Conservation (phyloP, 1,284 basidiomycete genomes). For the Cystobasidiaceae sp. region DNA sequence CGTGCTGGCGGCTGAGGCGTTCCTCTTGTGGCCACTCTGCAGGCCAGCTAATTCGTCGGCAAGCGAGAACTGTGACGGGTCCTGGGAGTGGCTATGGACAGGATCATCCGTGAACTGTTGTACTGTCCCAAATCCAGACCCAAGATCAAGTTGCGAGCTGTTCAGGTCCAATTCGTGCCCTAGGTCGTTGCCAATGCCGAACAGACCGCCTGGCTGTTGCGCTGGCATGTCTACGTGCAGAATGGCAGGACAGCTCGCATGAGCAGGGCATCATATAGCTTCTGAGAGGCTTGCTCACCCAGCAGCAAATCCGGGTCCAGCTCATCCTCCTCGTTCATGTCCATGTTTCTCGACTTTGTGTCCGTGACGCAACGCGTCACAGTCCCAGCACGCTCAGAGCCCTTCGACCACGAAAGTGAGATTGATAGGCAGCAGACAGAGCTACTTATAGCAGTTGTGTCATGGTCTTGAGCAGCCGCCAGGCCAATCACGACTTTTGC, state of each 20-base stretch:
- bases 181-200: not conserved
- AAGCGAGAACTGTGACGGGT: constrained; percentile 8
- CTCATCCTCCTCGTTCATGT: constrained; percentile 12
- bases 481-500: too few relatives aligned
- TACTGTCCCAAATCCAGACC: not conserved
- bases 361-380: too few relatives aligned
- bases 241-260: not conserved
- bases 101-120: too few relatives aligned
- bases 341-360: not conserved
- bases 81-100: not conserved
- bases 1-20: not conserved
- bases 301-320: constrained; percentile 27
- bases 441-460: too few relatives aligned
- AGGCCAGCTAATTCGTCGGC: constrained; percentile 26
- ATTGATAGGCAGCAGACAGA: too few relatives aligned
- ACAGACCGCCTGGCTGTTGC: constrained; percentile 9
- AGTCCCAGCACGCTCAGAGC: too few relatives aligned
- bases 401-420: too few relatives aligned
- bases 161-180: constrained; percentile 1
- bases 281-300: not conserved
- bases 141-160: too few relatives aligned
- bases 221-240: constrained; percentile 20
- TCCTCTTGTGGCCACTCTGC: not conserved
- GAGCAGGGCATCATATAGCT: not conserved
- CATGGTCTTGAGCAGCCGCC: too few relatives aligned